Conservation (phyloP, 2,329 filamentous ascomycete species). For the Venturia aucupariae region DNA sequence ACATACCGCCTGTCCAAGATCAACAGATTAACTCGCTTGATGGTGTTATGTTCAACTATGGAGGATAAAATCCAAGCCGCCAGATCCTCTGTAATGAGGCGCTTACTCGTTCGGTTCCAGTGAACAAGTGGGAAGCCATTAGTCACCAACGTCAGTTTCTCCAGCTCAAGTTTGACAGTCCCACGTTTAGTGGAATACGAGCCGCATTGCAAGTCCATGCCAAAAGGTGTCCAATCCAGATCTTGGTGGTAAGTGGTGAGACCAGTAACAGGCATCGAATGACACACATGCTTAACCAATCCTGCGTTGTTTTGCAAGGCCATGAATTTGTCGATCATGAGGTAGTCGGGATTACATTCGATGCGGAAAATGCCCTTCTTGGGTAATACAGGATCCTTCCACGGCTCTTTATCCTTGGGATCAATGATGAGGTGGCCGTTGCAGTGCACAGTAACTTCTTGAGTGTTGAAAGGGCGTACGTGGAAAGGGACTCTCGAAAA, state of each 20-base stretch:
- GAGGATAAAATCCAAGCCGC: background rate
- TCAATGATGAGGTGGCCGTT: background rate
- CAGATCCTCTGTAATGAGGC: background rate
- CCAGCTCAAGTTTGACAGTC: background rate
- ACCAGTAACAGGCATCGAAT: background rate
- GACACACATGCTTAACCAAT: background rate
- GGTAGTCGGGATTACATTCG: background rate
- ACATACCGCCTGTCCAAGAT: background rate
- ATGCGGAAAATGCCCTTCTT: background rate
- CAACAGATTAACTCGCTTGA: background rate
- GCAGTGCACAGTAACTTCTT: background rate
- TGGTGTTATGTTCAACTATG: background rate
- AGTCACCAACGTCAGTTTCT: background rate
- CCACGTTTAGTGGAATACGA: background rate
- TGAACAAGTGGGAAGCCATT: background rate
- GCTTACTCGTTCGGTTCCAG: background rate
- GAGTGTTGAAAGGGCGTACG: background rate
- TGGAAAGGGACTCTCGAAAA: background rate
- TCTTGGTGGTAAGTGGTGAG: background rate
- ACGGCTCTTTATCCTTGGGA: background rate
- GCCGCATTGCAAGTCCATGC: background rate
- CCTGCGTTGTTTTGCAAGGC: background rate
- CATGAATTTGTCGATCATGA: background rate
- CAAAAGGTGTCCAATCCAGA: background rate
- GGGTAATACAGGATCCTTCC: background rate